Base-by-base conservation (phyloP, 768 basidiomycete genomes). In the Agaricus subrufescens region DNA sequence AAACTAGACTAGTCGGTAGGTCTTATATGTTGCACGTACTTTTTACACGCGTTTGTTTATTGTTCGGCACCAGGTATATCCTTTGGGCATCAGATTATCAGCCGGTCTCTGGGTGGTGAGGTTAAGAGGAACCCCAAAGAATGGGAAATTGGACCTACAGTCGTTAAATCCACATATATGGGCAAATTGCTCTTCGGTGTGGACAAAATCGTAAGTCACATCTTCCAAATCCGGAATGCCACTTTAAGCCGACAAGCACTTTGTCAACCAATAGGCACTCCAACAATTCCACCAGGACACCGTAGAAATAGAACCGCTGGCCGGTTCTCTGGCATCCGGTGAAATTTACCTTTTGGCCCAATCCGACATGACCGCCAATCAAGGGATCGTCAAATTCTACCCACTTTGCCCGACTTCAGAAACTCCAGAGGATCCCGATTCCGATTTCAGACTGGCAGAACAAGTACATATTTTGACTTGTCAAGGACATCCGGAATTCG, bases 401-500 rank as follows among this genome's bases (percentile, higher is more conserved):
- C 52, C 63, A 9, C 25, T 48, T 1, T n/a, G 31, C 10, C 54
- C 54, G 14, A 27, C 26, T 39, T 25, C 46, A 3, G 23, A 49
- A 5, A 51, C 1, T 30, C 29, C 45, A 6, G 34, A 19, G 19
- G 19, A 19, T 19, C 19, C 19, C 19, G 19, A 19, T 19, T 19
- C 19, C 19, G 19, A 43, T 29, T 30, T 47, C 15, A 53, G 6
- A 44, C 59, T 54, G 44, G 54, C 10, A 62, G 77, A 12, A 62
- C 71, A 12, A 73, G 83, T 91, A 15, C 90, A 89, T 30, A 84
- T 97, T 42, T 69, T 97, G 53, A 86, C 90, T 1, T 66, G 91
- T 2, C 94, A 98, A 68, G 95, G 94, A 0, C 95, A 96, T 68
- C 94, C 95, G 0, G 95, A 97, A 65, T 97, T 90, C 70, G 85